A percentile compares a stretch with the other conserved stretches of the same genome.
Conservation (phyloP, 169 alveolate species). For the Cryptosporidium parvum region DNA sequence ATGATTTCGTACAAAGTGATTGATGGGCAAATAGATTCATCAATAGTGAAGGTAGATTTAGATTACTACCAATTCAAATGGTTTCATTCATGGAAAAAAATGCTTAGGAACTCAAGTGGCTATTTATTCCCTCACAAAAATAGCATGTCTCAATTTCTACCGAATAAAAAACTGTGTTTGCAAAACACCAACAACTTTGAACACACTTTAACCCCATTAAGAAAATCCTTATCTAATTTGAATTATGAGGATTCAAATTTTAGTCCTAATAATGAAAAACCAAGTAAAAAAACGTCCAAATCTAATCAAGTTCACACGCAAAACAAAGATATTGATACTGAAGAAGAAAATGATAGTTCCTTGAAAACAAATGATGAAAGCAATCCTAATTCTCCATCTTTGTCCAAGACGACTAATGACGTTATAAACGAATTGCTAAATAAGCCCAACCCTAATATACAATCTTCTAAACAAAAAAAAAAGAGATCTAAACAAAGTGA, state of each 20-base stretch:
- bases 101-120: background rate
- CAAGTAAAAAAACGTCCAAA: background rate
- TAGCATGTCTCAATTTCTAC: background rate
- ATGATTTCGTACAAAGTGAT: conserved; percentile 9
- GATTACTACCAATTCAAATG: conserved; percentile 26
- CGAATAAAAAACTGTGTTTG: background rate
- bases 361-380: background rate
- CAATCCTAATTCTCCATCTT: background rate
- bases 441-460: background rate
- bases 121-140: background rate
- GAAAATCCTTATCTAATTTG: background rate
- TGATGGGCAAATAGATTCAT: background rate
- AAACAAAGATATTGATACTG: background rate
- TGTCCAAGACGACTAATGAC: conserved; percentile 26
- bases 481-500: conserved; percentile 17
- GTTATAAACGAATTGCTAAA: conserved; percentile 30
- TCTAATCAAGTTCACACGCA: background rate
- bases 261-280: background rate
- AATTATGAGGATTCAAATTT: background rate
- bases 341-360: background rate
- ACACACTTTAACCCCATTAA: background rate
- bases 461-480: background rate
- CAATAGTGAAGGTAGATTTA: background rate
- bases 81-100: conserved; percentile 18
- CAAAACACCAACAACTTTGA: background rate